Base-by-base conservation (phyloP, 768 basidiomycete species). In the Coprinellus aureogranulatus region DNA sequence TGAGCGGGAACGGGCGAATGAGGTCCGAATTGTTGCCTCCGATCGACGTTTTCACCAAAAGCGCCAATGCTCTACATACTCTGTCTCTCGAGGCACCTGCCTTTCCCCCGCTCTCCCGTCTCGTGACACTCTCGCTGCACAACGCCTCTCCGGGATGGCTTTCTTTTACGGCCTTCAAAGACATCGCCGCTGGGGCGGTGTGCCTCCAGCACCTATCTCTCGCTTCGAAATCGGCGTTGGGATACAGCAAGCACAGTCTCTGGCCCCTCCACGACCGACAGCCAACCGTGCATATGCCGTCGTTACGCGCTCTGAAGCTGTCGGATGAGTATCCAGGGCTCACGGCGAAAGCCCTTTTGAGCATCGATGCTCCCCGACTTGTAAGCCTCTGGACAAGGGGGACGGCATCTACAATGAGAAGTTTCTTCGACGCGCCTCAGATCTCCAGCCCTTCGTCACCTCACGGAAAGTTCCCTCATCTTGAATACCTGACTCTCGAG, bases 401-500 rank as follows among this genome's bases (percentile, higher is more conserved):
- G 12, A 20, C 51, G 8, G 20, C 42, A 0, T 53, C 49, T 16
- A 46, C 49, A 6, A 52, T 58, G 20, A 40, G 34, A 28, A 25
- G 10, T 3, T 48, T 58, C 30, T 58, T 58, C 31, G 44, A 47
- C 20, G 44, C 50, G 2, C 57, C 57, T 4, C 57, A 58, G 27
- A 31, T 53, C 51, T 4, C 3, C 23, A 44, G 20, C 20, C 8
- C 14, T 8, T n/a, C 41, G 16, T 45, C 16, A 3, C 5, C 22
- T 10, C 23, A 34, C 9, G 16, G 26, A 41, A 58, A 58, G 28
- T 58, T 53, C 39, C 20, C 50, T 3, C 22, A 23, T 10, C 28
- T 58, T 8, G 25, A 58, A 28, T 53, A 58, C 51, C 51, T 58
- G 14, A 53, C 57, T 12, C 28, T 58, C 22, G 57, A 58, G 22